Percentiles rank a stretch among this genome's conserved stretches.
phyloP scores from a whole-genome alignment of 306 rosid species.

The Quercus variabilis region DNA sequence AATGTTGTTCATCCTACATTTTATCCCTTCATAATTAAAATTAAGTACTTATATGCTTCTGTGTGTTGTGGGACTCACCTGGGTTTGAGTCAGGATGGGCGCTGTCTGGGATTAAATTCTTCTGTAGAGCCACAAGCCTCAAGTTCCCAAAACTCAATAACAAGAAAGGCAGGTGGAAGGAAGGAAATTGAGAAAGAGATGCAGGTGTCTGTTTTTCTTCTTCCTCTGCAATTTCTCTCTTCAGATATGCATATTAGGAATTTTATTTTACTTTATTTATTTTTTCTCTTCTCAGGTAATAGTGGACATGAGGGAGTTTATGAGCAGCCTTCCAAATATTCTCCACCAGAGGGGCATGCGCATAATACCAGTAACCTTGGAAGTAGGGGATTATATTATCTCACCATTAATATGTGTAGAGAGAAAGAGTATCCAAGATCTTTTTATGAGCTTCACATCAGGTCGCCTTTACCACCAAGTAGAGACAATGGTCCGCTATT shows the following conservation, averaged over 20 bases:
- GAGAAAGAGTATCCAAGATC: conserved; percentile 98
- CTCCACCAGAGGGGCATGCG: conserved; percentile 96
- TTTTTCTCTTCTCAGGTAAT: conserved; percentile 62
- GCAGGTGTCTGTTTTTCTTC: conserved; percentile 59
- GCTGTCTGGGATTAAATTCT: conserved; percentile 63
- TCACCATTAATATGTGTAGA: conserved; percentile 95
- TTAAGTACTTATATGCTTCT: background rate
- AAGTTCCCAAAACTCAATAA: conserved; percentile 61
- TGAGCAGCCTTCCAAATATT: conserved; percentile 99
- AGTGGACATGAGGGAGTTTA: conserved; percentile 98
- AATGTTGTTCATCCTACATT: too few species aligned
- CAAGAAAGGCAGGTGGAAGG: conserved; percentile 94
- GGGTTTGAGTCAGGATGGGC: conserved; percentile 51
- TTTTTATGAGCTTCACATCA: conserved; percentile 91
- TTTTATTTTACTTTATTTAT: background rate
- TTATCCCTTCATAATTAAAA: background rate
- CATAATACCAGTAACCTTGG: conserved; percentile 86
- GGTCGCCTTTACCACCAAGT: conserved; percentile 97
- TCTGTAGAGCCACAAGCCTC: conserved; percentile 43
- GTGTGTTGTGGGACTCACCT: conserved; percentile 19
- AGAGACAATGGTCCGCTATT: conserved; percentile 92
- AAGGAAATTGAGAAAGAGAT: conserved; percentile 71
- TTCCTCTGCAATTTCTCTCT: conserved; percentile 10
- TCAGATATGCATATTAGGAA: conserved; percentile 12
- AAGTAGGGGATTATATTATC: conserved; percentile 96